Evolutionary conservation across 805 yeast genomes (phyloP).

Genomic region (Wickerhamomyces sydowiorum): DNA sequence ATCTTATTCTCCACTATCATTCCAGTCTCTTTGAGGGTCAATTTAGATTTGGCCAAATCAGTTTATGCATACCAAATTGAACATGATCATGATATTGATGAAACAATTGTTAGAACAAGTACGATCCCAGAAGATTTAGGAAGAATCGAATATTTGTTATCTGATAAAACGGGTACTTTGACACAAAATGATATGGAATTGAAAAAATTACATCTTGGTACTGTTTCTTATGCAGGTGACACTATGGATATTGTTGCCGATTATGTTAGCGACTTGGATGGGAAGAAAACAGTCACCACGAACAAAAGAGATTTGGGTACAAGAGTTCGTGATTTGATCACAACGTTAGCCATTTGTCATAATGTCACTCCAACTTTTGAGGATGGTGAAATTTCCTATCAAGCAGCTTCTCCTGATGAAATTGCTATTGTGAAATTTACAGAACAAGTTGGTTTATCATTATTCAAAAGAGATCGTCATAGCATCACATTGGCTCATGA

Average conservation of each 20-base stretch:
- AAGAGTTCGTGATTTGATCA: conserved; percentile 73
- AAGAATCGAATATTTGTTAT: conserved; percentile 83
- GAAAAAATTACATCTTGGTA: conserved; percentile 87
- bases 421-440: conserved; percentile 94
- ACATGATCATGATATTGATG: conserved; percentile 74
- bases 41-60: conserved; percentile 90
- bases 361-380: conserved; percentile 92
- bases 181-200: conserved; percentile 98
- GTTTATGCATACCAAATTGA: conserved; percentile 95
- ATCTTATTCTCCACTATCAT: conserved; percentile 92
- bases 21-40: conserved; percentile 93
- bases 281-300: conserved; percentile 16
- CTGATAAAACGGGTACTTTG: conserved; percentile 95
- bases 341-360: conserved; percentile 90
- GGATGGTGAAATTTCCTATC: conserved; percentile 72
- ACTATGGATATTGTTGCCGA: conserved; percentile 84
- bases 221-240: conserved; percentile 88
- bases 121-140: conserved; percentile 98
- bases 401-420: conserved; percentile 99
- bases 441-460: conserved; percentile 75
- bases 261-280: conserved; percentile 37
- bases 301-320: conserved; percentile 65
- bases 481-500: conserved; percentile 64
- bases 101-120: conserved; percentile 91
- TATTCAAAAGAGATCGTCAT: conserved; percentile 77